These are phyloP conservation scores for Aspergillus sp. DNA, from an alignment of 2,329 filamentous ascomycete species.

Conservation along the genomic window DNA sequence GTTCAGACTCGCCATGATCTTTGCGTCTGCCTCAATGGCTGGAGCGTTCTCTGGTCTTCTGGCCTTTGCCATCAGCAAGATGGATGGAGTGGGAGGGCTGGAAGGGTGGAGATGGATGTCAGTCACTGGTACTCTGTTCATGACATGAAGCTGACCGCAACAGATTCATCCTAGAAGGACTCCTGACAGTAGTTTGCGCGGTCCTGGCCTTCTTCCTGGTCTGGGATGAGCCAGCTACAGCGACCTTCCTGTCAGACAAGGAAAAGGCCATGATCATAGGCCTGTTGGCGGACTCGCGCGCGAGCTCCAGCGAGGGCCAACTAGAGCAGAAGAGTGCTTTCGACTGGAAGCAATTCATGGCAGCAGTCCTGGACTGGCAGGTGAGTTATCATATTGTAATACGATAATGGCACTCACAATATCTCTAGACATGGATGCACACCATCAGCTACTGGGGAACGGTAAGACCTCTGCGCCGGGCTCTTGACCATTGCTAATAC, in stretches of 20 bases:
- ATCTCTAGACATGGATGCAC: background rate
- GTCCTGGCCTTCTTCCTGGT: slow-evolving; percentile 45
- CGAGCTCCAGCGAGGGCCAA: slow-evolving; percentile 26
- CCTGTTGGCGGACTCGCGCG: slow-evolving; percentile 35
- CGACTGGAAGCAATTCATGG: slow-evolving; percentile 38
- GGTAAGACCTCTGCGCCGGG: background rate
- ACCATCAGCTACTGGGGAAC: background rate
- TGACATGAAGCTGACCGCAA: background rate
- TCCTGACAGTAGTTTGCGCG: slow-evolving; percentile 46
- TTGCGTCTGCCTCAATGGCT: slow-evolving; percentile 49
- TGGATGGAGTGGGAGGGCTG: slow-evolving; percentile 50
- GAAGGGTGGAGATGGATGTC: slow-evolving; percentile 53
- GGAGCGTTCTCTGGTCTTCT: slow-evolving; percentile 54
- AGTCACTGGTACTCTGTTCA: background rate
- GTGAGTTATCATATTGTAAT: slow-evolving; percentile 21
- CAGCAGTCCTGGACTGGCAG: slow-evolving; percentile 44
- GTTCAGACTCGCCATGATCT: slow-evolving; percentile 47
- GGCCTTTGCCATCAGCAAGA: slow-evolving; percentile 52
- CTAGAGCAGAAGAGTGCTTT: slow-evolving; percentile 19
- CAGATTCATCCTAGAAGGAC: slow-evolving; percentile 47
- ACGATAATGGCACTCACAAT: background rate
- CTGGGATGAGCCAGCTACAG: slow-evolving; percentile 46
- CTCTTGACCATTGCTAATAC: background rate
- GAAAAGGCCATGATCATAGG: slow-evolving; percentile 32
- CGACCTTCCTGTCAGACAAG: slow-evolving; percentile 41